Evolutionary conservation across 148 eudicot species (phyloP).

Genomic region (Mesembryanthemum crystallinum): DNA sequence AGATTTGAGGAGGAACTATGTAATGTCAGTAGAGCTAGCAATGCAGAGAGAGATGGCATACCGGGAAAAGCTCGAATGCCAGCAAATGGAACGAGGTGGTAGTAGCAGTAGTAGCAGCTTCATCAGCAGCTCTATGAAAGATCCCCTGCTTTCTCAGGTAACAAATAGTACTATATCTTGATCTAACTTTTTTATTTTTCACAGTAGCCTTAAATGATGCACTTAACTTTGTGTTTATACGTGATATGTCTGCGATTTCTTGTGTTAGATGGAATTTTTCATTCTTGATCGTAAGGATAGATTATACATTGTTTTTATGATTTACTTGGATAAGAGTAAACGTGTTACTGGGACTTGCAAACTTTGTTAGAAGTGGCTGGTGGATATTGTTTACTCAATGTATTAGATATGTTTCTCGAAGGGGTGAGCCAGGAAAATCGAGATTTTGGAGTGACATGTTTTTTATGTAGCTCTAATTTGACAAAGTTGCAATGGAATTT

Average conservation of each 20-base stretch:
- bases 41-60: slow-evolving; percentile 43
- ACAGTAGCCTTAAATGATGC: neutral
- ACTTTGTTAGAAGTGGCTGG: no score
- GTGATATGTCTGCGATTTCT: neutral
- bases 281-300: neutral
- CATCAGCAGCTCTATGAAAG: slow-evolving; percentile 4
- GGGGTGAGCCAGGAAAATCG: no score
- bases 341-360: no score
- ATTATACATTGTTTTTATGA: neutral
- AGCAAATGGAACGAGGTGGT: neutral
- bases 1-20: slow-evolving; percentile 24
- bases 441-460: no score
- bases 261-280: neutral
- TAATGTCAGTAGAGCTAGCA: slow-evolving; percentile 49
- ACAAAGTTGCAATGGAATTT: no score
- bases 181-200: neutral
- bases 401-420: no score
- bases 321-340: neutral
- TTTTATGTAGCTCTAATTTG: no score
- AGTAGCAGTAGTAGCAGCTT: neutral
- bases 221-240: neutral
- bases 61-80: slow-evolving; percentile 14
- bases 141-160: slow-evolving; percentile 15
- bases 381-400: no score
- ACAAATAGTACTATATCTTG: neutral